Evolutionary conservation across 331 rosid species (phyloP), one percentile per base, ranked within the genome.

Genomic region (Phaseolus coccineus): DNA sequence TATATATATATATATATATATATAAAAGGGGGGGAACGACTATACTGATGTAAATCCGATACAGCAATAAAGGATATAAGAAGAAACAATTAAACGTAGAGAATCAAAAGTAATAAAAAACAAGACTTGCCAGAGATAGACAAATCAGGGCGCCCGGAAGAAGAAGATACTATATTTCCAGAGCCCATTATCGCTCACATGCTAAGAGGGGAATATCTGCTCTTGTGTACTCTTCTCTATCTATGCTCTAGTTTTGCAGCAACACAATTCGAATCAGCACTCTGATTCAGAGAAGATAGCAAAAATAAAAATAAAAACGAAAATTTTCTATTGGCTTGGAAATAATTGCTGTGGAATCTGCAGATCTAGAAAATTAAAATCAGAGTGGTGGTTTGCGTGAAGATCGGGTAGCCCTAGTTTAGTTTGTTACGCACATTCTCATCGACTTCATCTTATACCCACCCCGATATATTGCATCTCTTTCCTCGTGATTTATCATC

Each of bases 141-240:
- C 71, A 76, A 71, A 35, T 82, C 67, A 51, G 76, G 13, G 77
- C 31, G 76, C 30, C 47, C 78, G 8, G 85, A 76, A 65, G 85
- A 85, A 68, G 92, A 81, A 70, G 86, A 55, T 55, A 82, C 62
- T 82, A 62, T 58, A 75, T 65, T 86, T 68, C 62, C 84, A 55
- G 90, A 87, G 76, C 88, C 91, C 94, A 89, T 89, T 82, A n/a
- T 46, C 69, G 75, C 78, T 76, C 83, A 75, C 88, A 70, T 81
- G 50, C 82, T 73, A 74, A 66, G 74, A 72, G 71, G 8, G 2
- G 65, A 61, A 39, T 2, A 24, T 50, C 71, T 27, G 0, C 1
- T 58, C 4, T 9, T 9, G 47, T 10, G 3, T 46, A 11, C 16
- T 16, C 15, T 11, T 46, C 51, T 12, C 15, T 9, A 3, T 52